phyloP scores from a whole-genome alignment of 176 grass and related monocot species.

The Phoenix roebelenii region DNA sequence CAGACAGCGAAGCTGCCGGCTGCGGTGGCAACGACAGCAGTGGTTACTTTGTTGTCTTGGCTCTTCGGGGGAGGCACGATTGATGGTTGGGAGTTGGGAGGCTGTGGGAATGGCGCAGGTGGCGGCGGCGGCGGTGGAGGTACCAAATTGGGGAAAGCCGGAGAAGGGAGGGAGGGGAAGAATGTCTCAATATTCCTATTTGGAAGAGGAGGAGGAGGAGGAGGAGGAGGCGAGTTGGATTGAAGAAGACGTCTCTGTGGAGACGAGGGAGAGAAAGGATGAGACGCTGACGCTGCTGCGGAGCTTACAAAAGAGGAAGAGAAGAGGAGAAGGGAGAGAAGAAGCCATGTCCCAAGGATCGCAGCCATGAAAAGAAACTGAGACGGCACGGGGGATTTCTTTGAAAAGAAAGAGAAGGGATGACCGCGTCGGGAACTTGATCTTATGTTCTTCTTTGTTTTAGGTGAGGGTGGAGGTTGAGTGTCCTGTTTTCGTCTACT shows the following conservation, averaged over 20 bases:
- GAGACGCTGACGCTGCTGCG: not conserved
- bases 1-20: slow-evolving; percentile 78
- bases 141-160: slow-evolving; percentile 26
- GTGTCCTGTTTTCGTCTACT: too few species aligned
- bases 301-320: not conserved
- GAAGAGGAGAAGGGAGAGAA: slow-evolving; percentile 4
- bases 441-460: too few species aligned
- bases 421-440: too few species aligned
- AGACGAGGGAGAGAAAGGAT: not conserved
- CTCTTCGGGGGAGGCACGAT: not conserved
- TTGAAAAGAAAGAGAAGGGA: too few species aligned
- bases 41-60: slow-evolving; percentile 32
- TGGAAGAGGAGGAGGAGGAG: too few species aligned
- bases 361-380: too few species aligned
- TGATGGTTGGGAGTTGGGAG: too few species aligned
- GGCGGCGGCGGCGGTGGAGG: slow-evolving; percentile 23
- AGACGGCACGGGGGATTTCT: too few species aligned
- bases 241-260: not conserved
- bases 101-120: not conserved
- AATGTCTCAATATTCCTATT: slow-evolving; percentile 33
- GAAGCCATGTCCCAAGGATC: not conserved
- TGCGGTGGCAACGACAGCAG: slow-evolving; percentile 69
- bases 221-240: not conserved
- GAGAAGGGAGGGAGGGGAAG: slow-evolving; percentile 53
- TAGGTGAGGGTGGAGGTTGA: too few species aligned